Conservation (phyloP, 1,139 yeast species). For the Geotrichum cucujoidarum region DNA sequence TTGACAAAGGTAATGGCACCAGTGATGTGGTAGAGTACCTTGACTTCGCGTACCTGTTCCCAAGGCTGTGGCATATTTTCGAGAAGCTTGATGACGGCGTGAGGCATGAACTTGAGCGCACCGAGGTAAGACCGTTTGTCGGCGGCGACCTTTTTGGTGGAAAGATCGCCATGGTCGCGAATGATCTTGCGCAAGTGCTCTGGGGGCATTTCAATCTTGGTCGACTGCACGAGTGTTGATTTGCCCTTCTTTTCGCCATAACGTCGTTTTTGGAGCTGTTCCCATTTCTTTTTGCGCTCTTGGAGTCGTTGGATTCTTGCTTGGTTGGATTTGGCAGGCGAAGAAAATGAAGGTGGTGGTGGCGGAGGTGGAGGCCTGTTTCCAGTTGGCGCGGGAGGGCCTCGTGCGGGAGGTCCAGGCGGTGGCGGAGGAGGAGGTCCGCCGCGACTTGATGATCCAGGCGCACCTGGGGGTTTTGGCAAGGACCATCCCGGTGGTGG, state of each 20-base stretch:
- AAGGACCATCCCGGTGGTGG: conserved; percentile 29
- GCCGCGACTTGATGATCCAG: conserved; percentile 24
- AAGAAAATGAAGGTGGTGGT: conserved; percentile 24
- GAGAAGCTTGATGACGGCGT: conserved; percentile 78
- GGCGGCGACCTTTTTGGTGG: conserved; percentile 72
- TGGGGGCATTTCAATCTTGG: conserved; percentile 85
- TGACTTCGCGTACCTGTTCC: conserved; percentile 84
- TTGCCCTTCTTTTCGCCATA: conserved; percentile 38
- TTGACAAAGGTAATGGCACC: conserved; percentile 97
- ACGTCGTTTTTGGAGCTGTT: conserved; percentile 56
- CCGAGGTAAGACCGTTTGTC: conserved; percentile 89
- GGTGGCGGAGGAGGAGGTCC: conserved; percentile 36
- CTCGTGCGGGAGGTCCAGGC: conserved; percentile 29
- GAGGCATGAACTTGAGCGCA: conserved; percentile 91
- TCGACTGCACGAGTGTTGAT: conserved; percentile 48
- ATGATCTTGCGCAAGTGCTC: conserved; percentile 86
- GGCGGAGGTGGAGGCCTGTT: conserved; percentile 23
- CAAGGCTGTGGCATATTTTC: conserved; percentile 99
- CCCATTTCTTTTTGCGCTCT: conserved; percentile 57
- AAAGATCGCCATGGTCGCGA: conserved; percentile 79
- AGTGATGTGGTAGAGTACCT: conserved; percentile 79
- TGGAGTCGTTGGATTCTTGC: conserved; percentile 28
- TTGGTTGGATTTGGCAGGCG: conserved; percentile 14
- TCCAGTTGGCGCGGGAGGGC: conserved; percentile 24
- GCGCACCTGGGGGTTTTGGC: conserved; percentile 29